phyloP scores from a whole-genome alignment of 78 protist genomes.

The Monosiga brevicollis region DNA sequence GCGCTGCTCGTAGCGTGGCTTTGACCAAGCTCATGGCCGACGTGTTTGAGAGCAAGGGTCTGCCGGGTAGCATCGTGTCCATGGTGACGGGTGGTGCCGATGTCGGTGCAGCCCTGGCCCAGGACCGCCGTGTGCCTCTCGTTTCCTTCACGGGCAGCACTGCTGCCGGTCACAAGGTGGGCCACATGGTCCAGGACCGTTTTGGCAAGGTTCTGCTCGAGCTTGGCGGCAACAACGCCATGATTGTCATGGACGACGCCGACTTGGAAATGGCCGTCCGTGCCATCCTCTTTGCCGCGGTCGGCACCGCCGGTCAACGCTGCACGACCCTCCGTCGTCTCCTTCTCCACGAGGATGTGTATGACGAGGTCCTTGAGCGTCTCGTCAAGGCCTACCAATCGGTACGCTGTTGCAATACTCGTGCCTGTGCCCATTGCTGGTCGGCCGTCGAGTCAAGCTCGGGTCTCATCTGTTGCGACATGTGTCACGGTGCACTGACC shows the following conservation, averaged over 20 bases:
- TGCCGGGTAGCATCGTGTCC: conserved; percentile 50
- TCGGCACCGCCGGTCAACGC: conserved; percentile 88
- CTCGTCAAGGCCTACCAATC: conserved; percentile 53
- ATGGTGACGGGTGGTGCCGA: conserved; percentile 39
- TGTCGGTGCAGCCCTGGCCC: conserved; percentile 61
- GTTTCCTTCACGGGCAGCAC: conserved; percentile 85
- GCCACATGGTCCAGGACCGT: conserved; percentile 39
- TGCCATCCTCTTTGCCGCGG: conserved; percentile 64
- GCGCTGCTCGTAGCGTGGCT: no score
- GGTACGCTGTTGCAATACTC: no score
- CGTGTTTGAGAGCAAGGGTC: conserved; percentile 53
- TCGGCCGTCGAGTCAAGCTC: no score
- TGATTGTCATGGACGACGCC: conserved; percentile 74
- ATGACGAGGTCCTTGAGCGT: conserved; percentile 53
- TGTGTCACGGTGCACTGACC: no score
- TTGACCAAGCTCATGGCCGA: conserved; percentile 51
- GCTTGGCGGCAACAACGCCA: conserved; percentile 87
- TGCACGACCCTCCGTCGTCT: conserved; percentile 77
- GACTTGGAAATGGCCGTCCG: conserved; percentile 64
- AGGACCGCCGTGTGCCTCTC: conserved; percentile 52
- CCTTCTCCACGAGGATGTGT: conserved; percentile 66
- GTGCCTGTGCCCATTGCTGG: neutral
- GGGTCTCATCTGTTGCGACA: neutral
- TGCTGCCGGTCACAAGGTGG: conserved; percentile 50
- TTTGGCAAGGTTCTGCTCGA: conserved; percentile 76